phyloP scores from a whole-genome alignment of 192 early-diverging fungal species.

The Fimicolochytrium jonesii region DNA sequence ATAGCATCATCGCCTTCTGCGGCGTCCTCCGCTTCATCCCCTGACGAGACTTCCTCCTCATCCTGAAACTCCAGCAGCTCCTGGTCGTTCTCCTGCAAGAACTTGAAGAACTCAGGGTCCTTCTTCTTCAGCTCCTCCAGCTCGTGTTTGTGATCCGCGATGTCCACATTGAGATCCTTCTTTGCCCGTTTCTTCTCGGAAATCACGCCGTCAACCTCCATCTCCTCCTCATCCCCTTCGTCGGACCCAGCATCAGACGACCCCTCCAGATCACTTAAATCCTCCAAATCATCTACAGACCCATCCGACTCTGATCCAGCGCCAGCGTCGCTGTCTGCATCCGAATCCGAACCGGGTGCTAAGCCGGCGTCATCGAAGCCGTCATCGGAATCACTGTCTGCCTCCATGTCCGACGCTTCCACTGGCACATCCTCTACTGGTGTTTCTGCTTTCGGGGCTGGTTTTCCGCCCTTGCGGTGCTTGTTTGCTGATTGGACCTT shows the following conservation, averaged over 20 bases:
- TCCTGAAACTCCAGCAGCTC: conserved; percentile 72
- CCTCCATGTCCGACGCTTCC: not conserved
- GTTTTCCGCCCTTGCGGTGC: conserved; percentile 7
- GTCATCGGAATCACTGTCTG: conserved; percentile 61
- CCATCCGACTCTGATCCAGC: not conserved
- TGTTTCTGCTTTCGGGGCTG: not conserved
- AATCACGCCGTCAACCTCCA: conserved; percentile 51
- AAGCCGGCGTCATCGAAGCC: conserved; percentile 46
- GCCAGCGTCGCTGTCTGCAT: conserved; percentile 23
- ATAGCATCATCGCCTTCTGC: conserved; percentile 46
- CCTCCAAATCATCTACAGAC: conserved; percentile 42
- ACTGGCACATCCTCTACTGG: not conserved
- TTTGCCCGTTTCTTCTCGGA: not conserved
- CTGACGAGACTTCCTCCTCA: conserved; percentile 21
- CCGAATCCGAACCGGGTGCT: conserved; percentile 25
- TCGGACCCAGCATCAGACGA: conserved; percentile 37
- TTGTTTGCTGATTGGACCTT: conserved; percentile 21
- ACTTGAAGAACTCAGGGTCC: conserved; percentile 93
- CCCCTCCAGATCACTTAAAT: conserved; percentile 37
- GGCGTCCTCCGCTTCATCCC: conserved; percentile 34
- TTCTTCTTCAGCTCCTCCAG: conserved; percentile 77
- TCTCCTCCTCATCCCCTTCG: conserved; percentile 38
- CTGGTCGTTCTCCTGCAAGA: conserved; percentile 80
- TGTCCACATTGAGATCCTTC: conserved; percentile 54
- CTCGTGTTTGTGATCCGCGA: conserved; percentile 69